Conservation (phyloP, 2,329 filamentous ascomycete genomes). For the Chaetoscypha palmicola region DNA sequence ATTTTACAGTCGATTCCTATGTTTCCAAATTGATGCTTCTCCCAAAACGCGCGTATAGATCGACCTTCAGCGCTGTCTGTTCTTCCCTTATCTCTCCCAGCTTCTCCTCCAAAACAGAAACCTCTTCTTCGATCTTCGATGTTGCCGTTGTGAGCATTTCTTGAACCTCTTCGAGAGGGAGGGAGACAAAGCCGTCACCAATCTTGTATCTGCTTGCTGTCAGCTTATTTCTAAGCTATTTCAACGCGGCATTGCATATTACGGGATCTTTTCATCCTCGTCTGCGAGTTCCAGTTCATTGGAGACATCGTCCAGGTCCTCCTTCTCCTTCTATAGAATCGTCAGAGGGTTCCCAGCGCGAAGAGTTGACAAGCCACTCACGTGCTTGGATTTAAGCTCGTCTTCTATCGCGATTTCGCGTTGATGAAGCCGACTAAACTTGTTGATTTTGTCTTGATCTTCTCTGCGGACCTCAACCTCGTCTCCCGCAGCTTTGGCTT, state of each 20-base stretch:
- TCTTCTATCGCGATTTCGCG: slow-evolving; percentile 74
- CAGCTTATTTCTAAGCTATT: neutral
- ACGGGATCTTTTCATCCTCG: slow-evolving; percentile 91
- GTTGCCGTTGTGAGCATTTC: slow-evolving; percentile 70
- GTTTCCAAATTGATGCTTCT: slow-evolving; percentile 95
- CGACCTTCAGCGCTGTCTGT: slow-evolving; percentile 84
- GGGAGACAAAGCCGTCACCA: slow-evolving; percentile 87
- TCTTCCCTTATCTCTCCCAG: slow-evolving; percentile 71
- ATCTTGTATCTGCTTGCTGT: slow-evolving; percentile 74
- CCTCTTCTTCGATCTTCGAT: slow-evolving; percentile 68
- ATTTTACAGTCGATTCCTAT: slow-evolving; percentile 36
- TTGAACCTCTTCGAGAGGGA: slow-evolving; percentile 79
- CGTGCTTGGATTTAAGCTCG: slow-evolving; percentile 71
- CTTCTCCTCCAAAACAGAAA: slow-evolving; percentile 69
- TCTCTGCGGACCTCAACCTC: slow-evolving; percentile 93
- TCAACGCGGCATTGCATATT: slow-evolving; percentile 19
- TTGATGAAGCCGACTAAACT: slow-evolving; percentile 90
- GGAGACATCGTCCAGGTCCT: slow-evolving; percentile 89
- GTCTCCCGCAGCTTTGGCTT: slow-evolving; percentile 62
- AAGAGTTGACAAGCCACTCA: no score
- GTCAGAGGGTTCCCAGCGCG: no score
- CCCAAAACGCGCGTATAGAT: slow-evolving; percentile 89
- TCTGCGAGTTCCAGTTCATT: slow-evolving; percentile 90
- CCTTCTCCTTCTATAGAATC: slow-evolving; percentile 88
- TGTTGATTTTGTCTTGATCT: slow-evolving; percentile 98